phyloP scores from a whole-genome alignment of 495 filamentous ascomycete species.

The Ramalina peruviana region DNA sequence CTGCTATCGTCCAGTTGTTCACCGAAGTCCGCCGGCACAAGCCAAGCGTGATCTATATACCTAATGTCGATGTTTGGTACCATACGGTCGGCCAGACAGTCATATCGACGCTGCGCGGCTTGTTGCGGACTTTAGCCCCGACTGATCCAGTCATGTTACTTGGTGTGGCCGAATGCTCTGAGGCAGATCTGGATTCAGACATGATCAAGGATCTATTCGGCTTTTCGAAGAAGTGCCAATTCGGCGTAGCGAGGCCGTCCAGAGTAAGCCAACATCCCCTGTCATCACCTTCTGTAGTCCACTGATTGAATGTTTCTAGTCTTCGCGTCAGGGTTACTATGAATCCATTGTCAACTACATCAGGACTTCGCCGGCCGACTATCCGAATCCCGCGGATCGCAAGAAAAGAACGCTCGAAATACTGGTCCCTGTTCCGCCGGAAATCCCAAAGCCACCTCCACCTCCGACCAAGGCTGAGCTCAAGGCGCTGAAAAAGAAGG shows the following conservation, averaged over 20 bases:
- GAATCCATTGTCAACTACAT: conserved; percentile 55
- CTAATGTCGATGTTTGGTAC: conserved; percentile 79
- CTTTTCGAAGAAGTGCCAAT: conserved; percentile 65
- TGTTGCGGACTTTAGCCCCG: conserved; percentile 64
- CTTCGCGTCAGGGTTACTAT: conserved; percentile 65
- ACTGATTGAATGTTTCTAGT: conserved; percentile 27
- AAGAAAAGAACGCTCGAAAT: conserved; percentile 71
- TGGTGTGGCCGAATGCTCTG: conserved; percentile 57
- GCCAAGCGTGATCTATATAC: conserved; percentile 91
- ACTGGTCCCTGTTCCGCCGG: conserved; percentile 59
- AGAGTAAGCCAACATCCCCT: conserved; percentile 28
- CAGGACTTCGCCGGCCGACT: conserved; percentile 62
- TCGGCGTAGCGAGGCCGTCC: conserved; percentile 48
- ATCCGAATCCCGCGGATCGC: conserved; percentile 71
- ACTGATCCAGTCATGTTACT: conserved; percentile 81
- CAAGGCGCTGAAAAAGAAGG: conserved; percentile 64
- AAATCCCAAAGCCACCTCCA: conserved; percentile 43
- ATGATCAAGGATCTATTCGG: conserved; percentile 71
- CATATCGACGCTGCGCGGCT: conserved; percentile 63
- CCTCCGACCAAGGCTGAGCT: conserved; percentile 56
- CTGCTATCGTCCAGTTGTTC: conserved; percentile 78
- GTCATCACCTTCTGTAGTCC: background rate
- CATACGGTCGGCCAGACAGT: conserved; percentile 48
- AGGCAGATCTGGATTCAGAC: conserved; percentile 35
- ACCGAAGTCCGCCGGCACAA: conserved; percentile 85